phyloP scores from a whole-genome alignment of 129 eudicot genomes.

The Logfia minima region DNA sequence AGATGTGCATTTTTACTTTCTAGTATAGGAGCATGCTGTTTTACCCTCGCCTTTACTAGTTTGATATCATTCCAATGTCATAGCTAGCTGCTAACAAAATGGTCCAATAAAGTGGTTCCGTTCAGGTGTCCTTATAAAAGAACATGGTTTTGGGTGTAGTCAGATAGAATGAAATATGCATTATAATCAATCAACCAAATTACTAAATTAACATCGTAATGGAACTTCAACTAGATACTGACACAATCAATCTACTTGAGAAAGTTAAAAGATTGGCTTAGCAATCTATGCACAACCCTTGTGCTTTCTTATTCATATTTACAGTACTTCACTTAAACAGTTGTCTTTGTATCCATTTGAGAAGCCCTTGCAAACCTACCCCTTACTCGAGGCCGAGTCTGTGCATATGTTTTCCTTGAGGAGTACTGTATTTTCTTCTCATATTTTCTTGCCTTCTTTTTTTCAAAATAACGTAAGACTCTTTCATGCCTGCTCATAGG shows the following conservation, averaged over 20 bases:
- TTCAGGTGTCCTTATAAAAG: background rate
- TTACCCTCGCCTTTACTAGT: background rate
- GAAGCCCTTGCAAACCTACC: constrained; percentile 38
- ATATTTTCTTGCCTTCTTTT: constrained; percentile 39
- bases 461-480: constrained; percentile 33
- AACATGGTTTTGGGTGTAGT: background rate
- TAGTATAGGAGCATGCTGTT: constrained; percentile 2
- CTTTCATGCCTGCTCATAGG: constrained; percentile 34
- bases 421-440: constrained; percentile 26
- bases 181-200: constrained; percentile 11
- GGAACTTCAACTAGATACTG: background rate
- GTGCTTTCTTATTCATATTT: constrained; percentile 16
- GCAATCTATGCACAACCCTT: background rate
- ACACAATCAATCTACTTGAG: constrained; percentile 14
- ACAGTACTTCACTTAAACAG: background rate
- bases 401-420: constrained; percentile 36
- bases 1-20: constrained; percentile 6
- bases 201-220: constrained; percentile 1
- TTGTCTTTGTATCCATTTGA: constrained; percentile 19
- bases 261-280: background rate
- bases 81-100: background rate
- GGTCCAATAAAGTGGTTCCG: background rate
- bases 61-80: background rate
- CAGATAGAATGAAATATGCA: constrained; percentile 7
- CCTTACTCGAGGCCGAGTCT: constrained; percentile 28